A percentile compares a stretch with the other conserved stretches of the same genome.
Evolutionary conservation across 345 rosid genomes (phyloP).

Genomic region (Acer yangbiense): DNA sequence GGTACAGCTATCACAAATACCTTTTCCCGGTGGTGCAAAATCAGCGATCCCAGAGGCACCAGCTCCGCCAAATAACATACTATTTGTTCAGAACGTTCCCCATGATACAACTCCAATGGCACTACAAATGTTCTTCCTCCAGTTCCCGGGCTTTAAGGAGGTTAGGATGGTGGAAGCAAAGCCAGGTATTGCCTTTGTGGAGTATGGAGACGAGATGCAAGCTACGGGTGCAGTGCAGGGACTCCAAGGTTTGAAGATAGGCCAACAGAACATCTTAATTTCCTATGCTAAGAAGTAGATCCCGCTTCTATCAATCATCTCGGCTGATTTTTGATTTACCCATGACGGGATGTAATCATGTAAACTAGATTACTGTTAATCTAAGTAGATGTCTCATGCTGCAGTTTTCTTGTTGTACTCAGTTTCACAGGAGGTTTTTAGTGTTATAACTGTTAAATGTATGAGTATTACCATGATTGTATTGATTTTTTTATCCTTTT

Average conservation of each 20-base stretch:
- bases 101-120: conserved; percentile 78
- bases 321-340: neutral
- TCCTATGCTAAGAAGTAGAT: conserved; percentile 92
- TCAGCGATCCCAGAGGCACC: conserved; percentile 77
- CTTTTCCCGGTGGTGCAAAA: conserved; percentile 74
- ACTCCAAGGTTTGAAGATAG: conserved; percentile 80
- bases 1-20: conserved; percentile 81
- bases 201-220: conserved; percentile 85
- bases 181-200: conserved; percentile 98
- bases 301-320: neutral
- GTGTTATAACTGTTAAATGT: neutral
- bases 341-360: neutral
- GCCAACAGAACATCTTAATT: conserved; percentile 76
- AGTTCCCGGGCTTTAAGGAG: conserved; percentile 85
- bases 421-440: neutral
- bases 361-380: neutral
- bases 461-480: conserved; percentile 8
- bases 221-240: conserved; percentile 84
- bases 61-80: conserved; percentile 90
- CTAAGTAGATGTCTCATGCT: conserved; percentile 19
- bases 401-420: neutral
- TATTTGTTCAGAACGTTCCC: conserved; percentile 92
- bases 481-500: neutral
- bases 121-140: conserved; percentile 79
- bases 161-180: conserved; percentile 95